phyloP scores from a whole-genome alignment of 1,139 yeast genomes.

The Ogataea hybrid region DNA sequence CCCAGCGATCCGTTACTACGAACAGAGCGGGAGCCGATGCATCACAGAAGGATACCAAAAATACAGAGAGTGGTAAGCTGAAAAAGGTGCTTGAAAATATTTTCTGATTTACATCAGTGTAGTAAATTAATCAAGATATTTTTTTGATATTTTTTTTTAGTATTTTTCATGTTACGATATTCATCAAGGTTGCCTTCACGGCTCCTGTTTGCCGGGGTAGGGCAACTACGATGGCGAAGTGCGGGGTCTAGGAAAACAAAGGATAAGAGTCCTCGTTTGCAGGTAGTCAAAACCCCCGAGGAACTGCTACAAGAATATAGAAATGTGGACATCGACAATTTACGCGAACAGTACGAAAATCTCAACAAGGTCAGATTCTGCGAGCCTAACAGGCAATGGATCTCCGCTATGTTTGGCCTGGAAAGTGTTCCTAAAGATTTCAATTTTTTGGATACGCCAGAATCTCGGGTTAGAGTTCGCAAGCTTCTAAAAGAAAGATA shows the following conservation, averaged over 20 bases:
- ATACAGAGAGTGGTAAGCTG: slow-evolving; percentile 33
- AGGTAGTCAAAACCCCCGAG: slow-evolving; percentile 25
- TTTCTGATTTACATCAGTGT: not conserved
- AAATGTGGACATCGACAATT: too few species aligned
- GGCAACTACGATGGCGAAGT: slow-evolving; percentile 3
- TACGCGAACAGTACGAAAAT: too few species aligned
- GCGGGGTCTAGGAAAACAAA: slow-evolving; percentile 2
- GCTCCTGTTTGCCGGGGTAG: not conserved
- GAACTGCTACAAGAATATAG: too few species aligned
- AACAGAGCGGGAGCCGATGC: slow-evolving; percentile 62
- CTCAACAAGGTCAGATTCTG: too few species aligned
- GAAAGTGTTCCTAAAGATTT: too few species aligned
- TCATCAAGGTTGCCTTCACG: not conserved
- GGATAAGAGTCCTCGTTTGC: not conserved
- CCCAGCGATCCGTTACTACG: slow-evolving; percentile 59
- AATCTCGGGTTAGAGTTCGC: too few species aligned
- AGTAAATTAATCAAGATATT: not conserved
- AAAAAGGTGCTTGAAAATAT: slow-evolving; percentile 42
- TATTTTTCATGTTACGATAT: not conserved
- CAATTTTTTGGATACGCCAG: too few species aligned
- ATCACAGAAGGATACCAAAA: slow-evolving; percentile 42
- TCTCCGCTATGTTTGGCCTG: too few species aligned
- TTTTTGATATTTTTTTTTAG: not conserved
- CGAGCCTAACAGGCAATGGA: too few species aligned
- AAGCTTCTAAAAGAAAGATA: too few species aligned